phyloP scores from a whole-genome alignment of 305 asterid species.

The Petunia hybrid region DNA sequence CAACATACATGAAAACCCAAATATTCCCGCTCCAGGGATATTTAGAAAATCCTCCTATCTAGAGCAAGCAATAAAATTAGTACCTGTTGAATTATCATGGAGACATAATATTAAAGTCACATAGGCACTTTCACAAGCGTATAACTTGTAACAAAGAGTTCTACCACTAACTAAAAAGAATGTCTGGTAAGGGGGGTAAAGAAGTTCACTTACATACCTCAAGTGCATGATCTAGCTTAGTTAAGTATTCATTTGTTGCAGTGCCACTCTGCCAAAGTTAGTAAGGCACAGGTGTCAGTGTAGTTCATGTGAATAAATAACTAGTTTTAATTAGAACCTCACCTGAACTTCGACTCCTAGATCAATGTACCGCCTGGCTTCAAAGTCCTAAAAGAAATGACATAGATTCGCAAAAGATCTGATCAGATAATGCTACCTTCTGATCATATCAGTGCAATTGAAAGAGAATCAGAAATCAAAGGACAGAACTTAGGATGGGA shows the following conservation, averaged over 20 bases:
- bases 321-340: slow-evolving; percentile 38
- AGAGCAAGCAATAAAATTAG: background rate
- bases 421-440: slow-evolving; percentile 6
- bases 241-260: slow-evolving; percentile 68
- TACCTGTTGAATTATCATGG: background rate
- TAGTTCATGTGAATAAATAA: background rate
- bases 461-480: slow-evolving; percentile 22
- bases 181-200: background rate
- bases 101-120: background rate
- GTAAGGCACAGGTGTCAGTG: background rate
- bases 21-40: background rate
- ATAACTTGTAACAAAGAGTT: background rate
- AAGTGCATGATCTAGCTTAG: slow-evolving; percentile 80
- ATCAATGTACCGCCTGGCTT: slow-evolving; percentile 76
- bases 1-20: background rate
- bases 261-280: slow-evolving; percentile 70
- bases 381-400: slow-evolving; percentile 63
- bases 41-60: background rate
- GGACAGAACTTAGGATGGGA: background rate
- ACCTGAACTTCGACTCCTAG: slow-evolving; percentile 88
- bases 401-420: background rate
- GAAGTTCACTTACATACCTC: slow-evolving; percentile 55
- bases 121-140: background rate
- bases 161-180: slow-evolving; percentile 2
- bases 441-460: background rate